Percentiles rank a stretch among this genome's conserved stretches.
Conservation (phyloP, 257 asterid species). For the Solanum piurae region DNA sequence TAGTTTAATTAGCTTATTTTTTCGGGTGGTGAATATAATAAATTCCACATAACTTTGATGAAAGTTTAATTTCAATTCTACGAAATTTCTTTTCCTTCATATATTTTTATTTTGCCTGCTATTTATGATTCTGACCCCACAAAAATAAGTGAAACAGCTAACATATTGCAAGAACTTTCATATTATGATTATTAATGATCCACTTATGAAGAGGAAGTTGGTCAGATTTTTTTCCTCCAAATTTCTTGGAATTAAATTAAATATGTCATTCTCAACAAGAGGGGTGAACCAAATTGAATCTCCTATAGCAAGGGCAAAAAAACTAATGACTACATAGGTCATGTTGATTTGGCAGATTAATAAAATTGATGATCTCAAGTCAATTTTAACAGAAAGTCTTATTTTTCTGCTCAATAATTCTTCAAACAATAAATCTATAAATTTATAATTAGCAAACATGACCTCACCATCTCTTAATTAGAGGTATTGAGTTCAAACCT, state of each 20-base stretch:
- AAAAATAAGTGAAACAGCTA: background rate
- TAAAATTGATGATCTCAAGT: background rate
- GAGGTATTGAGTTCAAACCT: background rate
- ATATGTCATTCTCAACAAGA: background rate
- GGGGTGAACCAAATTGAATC: background rate
- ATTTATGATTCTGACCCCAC: background rate
- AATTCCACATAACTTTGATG: background rate
- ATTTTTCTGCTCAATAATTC: background rate
- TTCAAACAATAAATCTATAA: background rate
- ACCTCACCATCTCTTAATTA: accelerated
- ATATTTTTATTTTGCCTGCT: background rate
- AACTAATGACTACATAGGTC: background rate
- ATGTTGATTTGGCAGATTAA: background rate
- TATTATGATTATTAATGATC: background rate
- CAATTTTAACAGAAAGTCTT: background rate
- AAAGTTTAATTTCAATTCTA: background rate
- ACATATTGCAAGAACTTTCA: background rate
- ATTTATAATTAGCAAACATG: background rate
- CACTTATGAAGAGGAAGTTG: background rate
- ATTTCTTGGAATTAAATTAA: background rate
- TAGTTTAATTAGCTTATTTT: background rate
- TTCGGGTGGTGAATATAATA: background rate
- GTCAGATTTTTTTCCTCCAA: background rate
- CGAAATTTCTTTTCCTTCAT: background rate
- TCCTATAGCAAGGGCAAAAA: background rate